Conservation (phyloP, 2,329 filamentous ascomycete genomes). For the Magnaporthales sp. region DNA sequence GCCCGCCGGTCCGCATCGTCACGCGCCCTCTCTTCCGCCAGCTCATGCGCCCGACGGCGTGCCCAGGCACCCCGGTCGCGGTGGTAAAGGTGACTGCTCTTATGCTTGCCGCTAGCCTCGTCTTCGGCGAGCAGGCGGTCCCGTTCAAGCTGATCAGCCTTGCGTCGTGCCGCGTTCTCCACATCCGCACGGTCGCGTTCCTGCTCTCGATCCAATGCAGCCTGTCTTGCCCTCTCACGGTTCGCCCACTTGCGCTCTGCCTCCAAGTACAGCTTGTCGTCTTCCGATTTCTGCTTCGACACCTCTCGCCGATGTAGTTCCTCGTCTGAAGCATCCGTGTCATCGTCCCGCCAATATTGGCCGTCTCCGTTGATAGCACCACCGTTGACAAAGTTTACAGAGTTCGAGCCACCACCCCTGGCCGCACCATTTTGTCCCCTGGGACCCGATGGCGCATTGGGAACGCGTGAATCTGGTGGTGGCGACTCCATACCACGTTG, state of each 20-base stretch:
- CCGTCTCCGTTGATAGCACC: conserved; percentile 53
- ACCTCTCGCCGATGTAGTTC: conserved; percentile 69
- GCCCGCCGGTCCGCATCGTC: conserved; percentile 77
- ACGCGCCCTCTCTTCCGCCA: conserved; percentile 62
- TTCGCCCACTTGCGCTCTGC: conserved; percentile 88
- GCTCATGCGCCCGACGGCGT: conserved; percentile 66
- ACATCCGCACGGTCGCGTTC: conserved; percentile 71
- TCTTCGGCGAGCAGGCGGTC: conserved; percentile 72
- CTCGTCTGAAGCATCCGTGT: conserved; percentile 78
- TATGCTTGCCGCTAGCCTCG: conserved; percentile 59
- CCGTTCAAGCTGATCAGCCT: conserved; percentile 58
- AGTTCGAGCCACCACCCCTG: conserved; percentile 12
- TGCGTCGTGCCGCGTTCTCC: conserved; percentile 54
- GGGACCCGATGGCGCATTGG: conserved; percentile 64
- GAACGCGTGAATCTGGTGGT: conserved; percentile 49
- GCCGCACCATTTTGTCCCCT: conserved; percentile 57
- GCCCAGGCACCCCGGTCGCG: conserved; percentile 78
- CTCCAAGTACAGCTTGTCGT: conserved; percentile 73
- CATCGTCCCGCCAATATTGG: conserved; percentile 52
- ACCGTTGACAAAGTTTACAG: conserved; percentile 73
- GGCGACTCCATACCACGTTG: conserved; percentile 63
- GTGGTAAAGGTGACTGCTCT: conserved; percentile 65
- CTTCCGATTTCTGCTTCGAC: conserved; percentile 64
- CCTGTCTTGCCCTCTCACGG: conserved; percentile 73
- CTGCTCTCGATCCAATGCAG: conserved; percentile 77